Evolutionary conservation across 2,329 filamentous ascomycete species (phyloP), one percentile per base, ranked within the genome.

Genomic region (Aureobasidium sp.): DNA sequence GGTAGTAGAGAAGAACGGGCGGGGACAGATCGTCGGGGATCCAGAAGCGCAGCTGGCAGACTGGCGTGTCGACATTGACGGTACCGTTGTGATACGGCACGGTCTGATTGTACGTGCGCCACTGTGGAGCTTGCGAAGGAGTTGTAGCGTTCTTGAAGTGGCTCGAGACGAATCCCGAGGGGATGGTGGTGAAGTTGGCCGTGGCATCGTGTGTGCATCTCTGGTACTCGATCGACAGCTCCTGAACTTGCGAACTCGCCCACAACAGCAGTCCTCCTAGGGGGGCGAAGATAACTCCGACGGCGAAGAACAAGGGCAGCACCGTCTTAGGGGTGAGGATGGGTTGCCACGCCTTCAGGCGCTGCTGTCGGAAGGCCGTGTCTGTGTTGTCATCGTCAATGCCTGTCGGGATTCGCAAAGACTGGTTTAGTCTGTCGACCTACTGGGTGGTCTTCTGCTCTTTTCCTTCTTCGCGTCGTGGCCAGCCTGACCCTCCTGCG

Each of bases 261-360:
- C 85, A 96, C 52, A 96, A 75, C 45, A 97, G 74, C 42, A 93
- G 72, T 47, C 89, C 91, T 37, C 91, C 91, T 60, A 97, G 90
- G 53, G 91, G 90, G 29, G 90, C 90, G 68, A 96, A 95, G 67
- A 97, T 88, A 62, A 95, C 79, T 56, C 89, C 90, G 63, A 96
- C 84, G 47, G 80, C 80, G 68, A 96, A 95, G 76, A 96, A 95
- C 56, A 96, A 80, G 57, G 90, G 90, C 29, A 94, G 76, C 30
- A 94, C 89, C 40, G 90, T 95, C 74, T 95, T 95, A 2, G 91
- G 91, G 3, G 91, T 97, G 48, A 96, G 77, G 66, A 97, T 96
- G 32, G 91, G 91, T 73, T 98, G 93, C 93, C 93, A 98, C 75
- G 93, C 93, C 74, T 97, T 96, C 70, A 98, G 74, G 67, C 93